Base-by-base conservation (phyloP, 495 filamentous ascomycete species). In the Xylaria acuta region DNA sequence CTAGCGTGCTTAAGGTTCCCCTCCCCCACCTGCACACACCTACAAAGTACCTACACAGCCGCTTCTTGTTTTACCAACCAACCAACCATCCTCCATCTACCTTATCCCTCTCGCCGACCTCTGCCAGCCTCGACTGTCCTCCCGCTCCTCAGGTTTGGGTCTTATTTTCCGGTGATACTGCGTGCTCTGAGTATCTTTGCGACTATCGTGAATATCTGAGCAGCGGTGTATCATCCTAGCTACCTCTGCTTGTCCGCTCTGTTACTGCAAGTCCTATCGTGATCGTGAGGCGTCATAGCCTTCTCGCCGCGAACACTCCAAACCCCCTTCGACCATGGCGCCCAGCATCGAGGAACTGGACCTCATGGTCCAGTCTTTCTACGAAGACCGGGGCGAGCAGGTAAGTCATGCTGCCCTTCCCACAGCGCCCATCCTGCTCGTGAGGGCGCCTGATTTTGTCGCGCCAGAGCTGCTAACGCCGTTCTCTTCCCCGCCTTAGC, bases 361-460 rank as follows among this genome's bases (percentile, higher is more conserved):
- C 90, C 90, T 89, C 79, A 97, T 94, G 71, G 95, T 98, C 87
- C 94, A 92, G 74, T 91, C 93, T 82, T 98, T 99, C 85, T 98
- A 97, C 74, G 96, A 98, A 84, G 95, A 93, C 80, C 91, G 95
- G 80, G 96, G 96, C 54, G 92, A 97, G 65, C 85, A 93, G 84
- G 95, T 98, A 86, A 79, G 89, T 84, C 72, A 69, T 41, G 4
- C 12, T 32, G 9, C 53, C n/a, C 40, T 51, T 67, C 12, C 3
- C 36, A 12, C 36, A 25, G 34, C 59, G 22, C 27, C 45, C 5
- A 16, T 34, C 59, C 43, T 25, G 43, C 41, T 54, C 27, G 36
- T 14, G 20, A 53, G 16, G 34, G n/a, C 58, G 30, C n/a, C 59
- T n/a, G 27, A 38, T 43, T 53, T 38, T 69, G 65, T 73, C 64